Evolutionary conservation across 805 yeast species (phyloP).

Genomic region (Clavispora phyllophila): DNA sequence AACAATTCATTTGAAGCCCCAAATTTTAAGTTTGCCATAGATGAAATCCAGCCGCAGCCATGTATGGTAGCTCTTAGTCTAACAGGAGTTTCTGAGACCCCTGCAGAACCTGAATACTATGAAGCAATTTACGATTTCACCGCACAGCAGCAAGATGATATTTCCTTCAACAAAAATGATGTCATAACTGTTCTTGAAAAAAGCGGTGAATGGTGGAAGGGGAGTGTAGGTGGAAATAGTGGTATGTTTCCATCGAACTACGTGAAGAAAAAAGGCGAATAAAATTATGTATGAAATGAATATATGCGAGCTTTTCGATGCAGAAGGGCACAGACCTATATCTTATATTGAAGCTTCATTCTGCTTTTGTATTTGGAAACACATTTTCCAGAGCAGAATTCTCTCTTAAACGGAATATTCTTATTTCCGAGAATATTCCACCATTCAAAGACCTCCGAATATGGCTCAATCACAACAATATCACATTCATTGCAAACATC

Average conservation of each 20-base stretch:
- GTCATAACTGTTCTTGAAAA: constrained; percentile 31
- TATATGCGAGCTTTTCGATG: not conserved
- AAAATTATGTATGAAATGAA: not conserved
- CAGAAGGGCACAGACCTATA: not conserved
- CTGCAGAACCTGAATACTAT: constrained; percentile 15
- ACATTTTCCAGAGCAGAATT: constrained; percentile 54
- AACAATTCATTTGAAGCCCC: not conserved
- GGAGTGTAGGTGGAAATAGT: constrained; percentile 20
- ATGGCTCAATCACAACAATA: constrained; percentile 45
- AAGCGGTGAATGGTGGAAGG: constrained; percentile 35
- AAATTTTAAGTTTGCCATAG: not conserved
- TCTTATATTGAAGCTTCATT: not conserved
- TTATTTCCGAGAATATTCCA: constrained; percentile 55
- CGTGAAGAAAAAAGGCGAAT: constrained; percentile 11
- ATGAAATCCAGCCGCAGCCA: not conserved
- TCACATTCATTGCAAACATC: constrained; percentile 53
- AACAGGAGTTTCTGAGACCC: not conserved
- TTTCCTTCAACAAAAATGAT: constrained; percentile 41
- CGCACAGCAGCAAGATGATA: constrained; percentile 36
- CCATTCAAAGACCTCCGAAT: constrained; percentile 61
- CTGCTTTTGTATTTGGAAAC: constrained; percentile 19
- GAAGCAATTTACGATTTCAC: constrained; percentile 37
- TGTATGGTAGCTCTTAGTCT: not conserved
- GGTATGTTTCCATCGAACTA: constrained; percentile 35
- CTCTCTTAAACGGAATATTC: constrained; percentile 47